phyloP scores from a whole-genome alignment of 257 asterid species.

The Handroanthus guayacan region DNA sequence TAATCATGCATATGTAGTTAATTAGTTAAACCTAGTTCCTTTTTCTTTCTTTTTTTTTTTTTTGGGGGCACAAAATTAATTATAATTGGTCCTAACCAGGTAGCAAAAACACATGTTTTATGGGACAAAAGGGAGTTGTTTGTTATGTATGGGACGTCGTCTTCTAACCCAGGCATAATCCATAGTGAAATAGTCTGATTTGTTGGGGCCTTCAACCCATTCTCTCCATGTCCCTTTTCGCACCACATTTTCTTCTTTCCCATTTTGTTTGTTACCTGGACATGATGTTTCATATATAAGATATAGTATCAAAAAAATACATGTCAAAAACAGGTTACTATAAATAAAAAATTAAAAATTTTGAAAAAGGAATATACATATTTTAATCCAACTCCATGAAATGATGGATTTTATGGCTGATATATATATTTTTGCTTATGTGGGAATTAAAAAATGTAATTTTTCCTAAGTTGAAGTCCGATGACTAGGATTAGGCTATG shows the following conservation, averaged over 20 bases:
- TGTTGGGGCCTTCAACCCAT: slow-evolving; percentile 50
- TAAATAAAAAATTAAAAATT: neutral
- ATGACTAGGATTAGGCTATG: too few species aligned
- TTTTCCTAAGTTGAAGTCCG: too few species aligned
- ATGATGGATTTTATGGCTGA: neutral
- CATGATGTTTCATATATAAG: neutral
- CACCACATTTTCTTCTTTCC: slow-evolving; percentile 40
- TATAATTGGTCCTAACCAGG: neutral
- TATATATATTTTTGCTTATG: neutral
- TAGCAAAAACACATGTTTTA: slow-evolving; percentile 42
- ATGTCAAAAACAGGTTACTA: neutral
- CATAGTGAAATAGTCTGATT: slow-evolving; percentile 66
- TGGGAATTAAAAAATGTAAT: too few species aligned
- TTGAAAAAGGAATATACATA: neutral
- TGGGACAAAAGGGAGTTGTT: slow-evolving; percentile 56
- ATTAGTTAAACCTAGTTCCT: neutral
- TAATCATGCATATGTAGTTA: slow-evolving; percentile 13
- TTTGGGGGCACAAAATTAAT: neutral
- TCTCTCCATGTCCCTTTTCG: slow-evolving; percentile 59
- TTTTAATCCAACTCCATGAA: neutral
- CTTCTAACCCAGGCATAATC: slow-evolving; percentile 70
- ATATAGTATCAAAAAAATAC: neutral
- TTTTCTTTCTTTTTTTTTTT: neutral
- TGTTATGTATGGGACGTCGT: slow-evolving; percentile 83
- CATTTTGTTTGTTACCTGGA: slow-evolving; percentile 45